phyloP scores from a whole-genome alignment of 352 stramenopile genomes.

The Phytopythium helicoides region DNA sequence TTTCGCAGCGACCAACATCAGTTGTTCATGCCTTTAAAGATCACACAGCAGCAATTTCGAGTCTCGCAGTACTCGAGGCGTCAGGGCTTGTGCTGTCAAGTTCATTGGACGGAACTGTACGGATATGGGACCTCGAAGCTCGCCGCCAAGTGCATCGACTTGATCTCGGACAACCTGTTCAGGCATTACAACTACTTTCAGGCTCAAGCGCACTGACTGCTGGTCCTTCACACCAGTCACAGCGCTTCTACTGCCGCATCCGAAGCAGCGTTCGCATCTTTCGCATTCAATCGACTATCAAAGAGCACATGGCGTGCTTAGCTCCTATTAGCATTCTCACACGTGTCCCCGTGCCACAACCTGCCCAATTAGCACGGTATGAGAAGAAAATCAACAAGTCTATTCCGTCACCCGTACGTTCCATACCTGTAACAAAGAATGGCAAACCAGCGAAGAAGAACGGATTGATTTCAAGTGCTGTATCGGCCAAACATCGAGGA shows the following conservation, averaged over 20 bases:
- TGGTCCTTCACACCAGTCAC: constrained; percentile 20
- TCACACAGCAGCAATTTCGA: constrained; percentile 57
- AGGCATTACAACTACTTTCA: constrained; percentile 43
- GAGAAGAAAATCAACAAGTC: too few species aligned
- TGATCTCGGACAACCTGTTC: constrained; percentile 42
- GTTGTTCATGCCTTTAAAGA: constrained; percentile 70
- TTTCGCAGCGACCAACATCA: constrained; percentile 54
- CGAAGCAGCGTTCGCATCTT: constrained; percentile 56
- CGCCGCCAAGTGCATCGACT: constrained; percentile 61
- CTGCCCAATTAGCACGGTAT: too few species aligned
- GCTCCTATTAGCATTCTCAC: constrained; percentile 57
- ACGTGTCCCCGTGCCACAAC: constrained; percentile 33
- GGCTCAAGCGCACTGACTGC: constrained; percentile 11
- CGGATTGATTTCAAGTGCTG: too few species aligned
- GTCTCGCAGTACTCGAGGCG: constrained; percentile 42
- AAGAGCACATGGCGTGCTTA: constrained; percentile 59
- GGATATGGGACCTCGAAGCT: constrained; percentile 67
- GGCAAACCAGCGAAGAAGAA: too few species aligned
- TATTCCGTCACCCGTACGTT: too few species aligned
- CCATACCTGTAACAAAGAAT: too few species aligned
- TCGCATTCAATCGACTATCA: constrained; percentile 63
- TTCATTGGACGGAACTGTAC: constrained; percentile 64
- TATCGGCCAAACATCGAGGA: too few species aligned
- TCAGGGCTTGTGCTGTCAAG: constrained; percentile 64
- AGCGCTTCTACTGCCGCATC: constrained; percentile 59